These are phyloP conservation scores for Penicillium sumatraense DNA, from an alignment of 2,329 filamentous ascomycete species.

Conservation along the genomic window DNA sequence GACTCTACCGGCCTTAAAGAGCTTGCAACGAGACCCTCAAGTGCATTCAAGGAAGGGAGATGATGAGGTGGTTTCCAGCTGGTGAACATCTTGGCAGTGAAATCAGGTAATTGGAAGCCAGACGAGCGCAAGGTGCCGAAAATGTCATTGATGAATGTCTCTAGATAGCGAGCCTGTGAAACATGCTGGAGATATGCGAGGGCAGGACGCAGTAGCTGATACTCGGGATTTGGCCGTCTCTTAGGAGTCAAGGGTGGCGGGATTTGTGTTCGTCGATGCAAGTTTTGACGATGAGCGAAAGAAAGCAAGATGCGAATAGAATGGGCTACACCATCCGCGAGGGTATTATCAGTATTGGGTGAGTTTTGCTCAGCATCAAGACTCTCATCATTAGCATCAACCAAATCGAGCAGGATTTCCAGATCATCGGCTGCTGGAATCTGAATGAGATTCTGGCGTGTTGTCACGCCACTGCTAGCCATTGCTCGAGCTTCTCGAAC, in stretches of 20 bases:
- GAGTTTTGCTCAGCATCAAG: slow-evolving; percentile 30
- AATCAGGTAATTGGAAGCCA: slow-evolving; percentile 33
- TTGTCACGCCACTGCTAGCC: slow-evolving; percentile 70
- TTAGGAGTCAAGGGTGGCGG: slow-evolving; percentile 60
- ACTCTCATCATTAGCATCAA: slow-evolving; percentile 57
- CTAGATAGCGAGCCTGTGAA: slow-evolving; percentile 39
- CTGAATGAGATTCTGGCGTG: slow-evolving; percentile 62
- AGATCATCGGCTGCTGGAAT: slow-evolving; percentile 59
- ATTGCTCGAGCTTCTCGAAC: slow-evolving; percentile 78
- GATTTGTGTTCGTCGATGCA: slow-evolving; percentile 66
- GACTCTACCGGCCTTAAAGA: slow-evolving; percentile 51
- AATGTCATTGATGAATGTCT: slow-evolving; percentile 38
- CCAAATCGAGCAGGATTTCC: slow-evolving; percentile 70
- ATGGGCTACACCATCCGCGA: slow-evolving; percentile 70
- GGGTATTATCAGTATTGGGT: slow-evolving; percentile 34
- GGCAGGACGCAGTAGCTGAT: slow-evolving; percentile 64
- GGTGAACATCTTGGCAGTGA: slow-evolving; percentile 31
- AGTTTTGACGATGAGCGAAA: slow-evolving; percentile 77
- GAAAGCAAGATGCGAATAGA: slow-evolving; percentile 76
- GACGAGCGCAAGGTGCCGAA: slow-evolving; percentile 38
- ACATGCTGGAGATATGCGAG: slow-evolving; percentile 59
- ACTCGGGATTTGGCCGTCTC: slow-evolving; percentile 55
- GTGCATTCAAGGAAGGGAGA: slow-evolving; percentile 17
- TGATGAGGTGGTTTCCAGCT: slow-evolving; percentile 22
- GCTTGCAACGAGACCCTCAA: slow-evolving; percentile 48